A percentile compares a stretch with the other conserved stretches of the same genome.
Conservation (phyloP, 1,139 yeast species). For the Suhomyces kunorum region DNA sequence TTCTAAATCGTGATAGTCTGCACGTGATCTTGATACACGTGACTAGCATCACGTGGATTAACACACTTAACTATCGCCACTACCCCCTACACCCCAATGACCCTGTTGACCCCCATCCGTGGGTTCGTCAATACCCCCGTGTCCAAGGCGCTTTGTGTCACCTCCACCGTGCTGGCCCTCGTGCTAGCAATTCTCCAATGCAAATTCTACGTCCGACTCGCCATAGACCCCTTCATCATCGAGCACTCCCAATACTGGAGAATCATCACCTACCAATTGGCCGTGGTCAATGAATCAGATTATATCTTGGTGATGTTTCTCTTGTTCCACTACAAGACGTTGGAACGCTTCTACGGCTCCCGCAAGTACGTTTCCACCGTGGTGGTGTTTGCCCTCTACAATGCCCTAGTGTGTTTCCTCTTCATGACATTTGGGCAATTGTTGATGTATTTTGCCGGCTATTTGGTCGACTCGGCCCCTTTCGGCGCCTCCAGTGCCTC, state of each 20-base stretch:
- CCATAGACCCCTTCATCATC: conserved; percentile 60
- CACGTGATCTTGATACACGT: background rate
- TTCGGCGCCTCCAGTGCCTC: conserved; percentile 2
- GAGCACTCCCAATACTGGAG: conserved; percentile 74
- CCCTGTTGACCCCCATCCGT: conserved; percentile 34
- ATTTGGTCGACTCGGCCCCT: conserved; percentile 18
- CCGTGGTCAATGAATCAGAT: conserved; percentile 68
- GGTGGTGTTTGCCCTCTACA: conserved; percentile 36
- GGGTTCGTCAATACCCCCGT: conserved; percentile 67
- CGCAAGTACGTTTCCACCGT: conserved; percentile 51
- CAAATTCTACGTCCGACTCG: conserved; percentile 55
- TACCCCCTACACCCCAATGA: conserved; percentile 10
- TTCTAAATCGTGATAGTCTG: no score
- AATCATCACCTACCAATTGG: conserved; percentile 52
- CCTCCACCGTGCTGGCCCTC: conserved; percentile 49
- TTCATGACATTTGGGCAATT: conserved; percentile 44
- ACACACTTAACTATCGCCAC: background rate
- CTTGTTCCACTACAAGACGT: conserved; percentile 58
- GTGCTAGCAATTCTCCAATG: conserved; percentile 54
- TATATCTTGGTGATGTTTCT: conserved; percentile 53
- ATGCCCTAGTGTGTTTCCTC: conserved; percentile 34
- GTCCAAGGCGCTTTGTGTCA: conserved; percentile 45
- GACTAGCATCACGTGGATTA: background rate
- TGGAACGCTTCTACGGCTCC: conserved; percentile 69
- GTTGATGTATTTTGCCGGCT: conserved; percentile 33